Percentiles rank a stretch among this genome's conserved stretches.
These are phyloP conservation scores for Euryodendron excelsum DNA, from an alignment of 148 eudicot species.

Conservation along the genomic window DNA sequence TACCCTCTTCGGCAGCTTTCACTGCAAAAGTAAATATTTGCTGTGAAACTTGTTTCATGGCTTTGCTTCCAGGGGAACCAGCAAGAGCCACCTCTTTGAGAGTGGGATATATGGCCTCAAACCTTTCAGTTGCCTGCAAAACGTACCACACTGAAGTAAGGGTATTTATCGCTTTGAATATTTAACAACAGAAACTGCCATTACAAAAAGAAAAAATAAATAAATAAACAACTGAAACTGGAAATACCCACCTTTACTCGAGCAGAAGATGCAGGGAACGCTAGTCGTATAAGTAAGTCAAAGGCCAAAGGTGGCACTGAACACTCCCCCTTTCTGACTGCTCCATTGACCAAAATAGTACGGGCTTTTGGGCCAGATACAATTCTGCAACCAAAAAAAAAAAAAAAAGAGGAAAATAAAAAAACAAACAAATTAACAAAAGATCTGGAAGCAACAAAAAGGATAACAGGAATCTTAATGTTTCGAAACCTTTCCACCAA, in stretches of 20 bases:
- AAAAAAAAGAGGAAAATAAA: too few species aligned
- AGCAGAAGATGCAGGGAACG: slow-evolving; percentile 68
- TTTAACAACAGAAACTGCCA: not conserved
- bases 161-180: not conserved
- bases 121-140: slow-evolving; percentile 82
- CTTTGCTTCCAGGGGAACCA: slow-evolving; percentile 78
- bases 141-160: not conserved
- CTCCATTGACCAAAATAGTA: slow-evolving; percentile 61
- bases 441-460: not conserved
- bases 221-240: not conserved
- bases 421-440: not conserved
- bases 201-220: not conserved
- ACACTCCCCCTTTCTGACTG: slow-evolving; percentile 79
- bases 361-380: slow-evolving; percentile 74
- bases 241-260: slow-evolving; percentile 58
- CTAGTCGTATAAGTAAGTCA: slow-evolving; percentile 53
- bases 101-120: slow-evolving; percentile 70
- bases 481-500: slow-evolving; percentile 57
- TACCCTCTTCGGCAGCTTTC: slow-evolving; percentile 77
- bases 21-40: slow-evolving; percentile 56
- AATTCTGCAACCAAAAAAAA: slow-evolving; percentile 53
- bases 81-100: slow-evolving; percentile 86
- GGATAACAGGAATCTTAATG: not conserved
- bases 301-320: slow-evolving; percentile 63
- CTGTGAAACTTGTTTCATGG: slow-evolving; percentile 73